Evolutionary conservation across 2,329 filamentous ascomycete species (phyloP).

Genomic region (Pestalotiopsis sp.): DNA sequence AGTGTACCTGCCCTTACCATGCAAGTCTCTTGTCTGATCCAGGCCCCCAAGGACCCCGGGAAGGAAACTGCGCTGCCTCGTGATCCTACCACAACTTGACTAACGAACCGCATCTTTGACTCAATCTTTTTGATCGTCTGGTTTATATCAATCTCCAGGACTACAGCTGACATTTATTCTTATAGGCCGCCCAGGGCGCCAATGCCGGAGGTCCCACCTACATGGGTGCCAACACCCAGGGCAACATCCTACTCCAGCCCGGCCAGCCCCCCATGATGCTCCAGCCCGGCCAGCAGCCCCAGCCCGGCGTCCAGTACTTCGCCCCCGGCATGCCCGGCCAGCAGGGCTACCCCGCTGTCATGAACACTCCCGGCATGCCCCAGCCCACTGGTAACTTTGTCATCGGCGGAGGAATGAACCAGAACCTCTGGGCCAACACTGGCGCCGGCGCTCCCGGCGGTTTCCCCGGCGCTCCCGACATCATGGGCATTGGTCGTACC

Average conservation of each 20-base stretch:
- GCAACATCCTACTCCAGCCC: not conserved
- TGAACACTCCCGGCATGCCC: constrained; percentile 6
- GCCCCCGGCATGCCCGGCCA: constrained; percentile 8
- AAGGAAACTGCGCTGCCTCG: not conserved
- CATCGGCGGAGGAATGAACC: not conserved
- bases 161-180: constrained; percentile 11
- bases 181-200: not conserved
- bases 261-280: constrained; percentile 19
- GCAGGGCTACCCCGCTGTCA: not conserved
- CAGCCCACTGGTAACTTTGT: constrained; percentile 1
- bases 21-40: constrained; percentile 34
- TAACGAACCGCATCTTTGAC: constrained; percentile 1
- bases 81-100: not conserved
- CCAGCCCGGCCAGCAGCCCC: constrained; percentile 13
- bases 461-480: constrained; percentile 39
- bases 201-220: not conserved
- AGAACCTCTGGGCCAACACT: constrained; percentile 9
- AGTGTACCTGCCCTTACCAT: constrained; percentile 31
- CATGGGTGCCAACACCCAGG: not conserved
- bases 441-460: constrained; percentile 16
- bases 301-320: constrained; percentile 16
- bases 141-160: not conserved
- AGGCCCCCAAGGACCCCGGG: not conserved
- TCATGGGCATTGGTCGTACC: constrained; percentile 56
- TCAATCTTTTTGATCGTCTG: constrained; percentile 9